Conservation (phyloP, 495 filamentous ascomycete genomes). For the Evernia prunastri region DNA sequence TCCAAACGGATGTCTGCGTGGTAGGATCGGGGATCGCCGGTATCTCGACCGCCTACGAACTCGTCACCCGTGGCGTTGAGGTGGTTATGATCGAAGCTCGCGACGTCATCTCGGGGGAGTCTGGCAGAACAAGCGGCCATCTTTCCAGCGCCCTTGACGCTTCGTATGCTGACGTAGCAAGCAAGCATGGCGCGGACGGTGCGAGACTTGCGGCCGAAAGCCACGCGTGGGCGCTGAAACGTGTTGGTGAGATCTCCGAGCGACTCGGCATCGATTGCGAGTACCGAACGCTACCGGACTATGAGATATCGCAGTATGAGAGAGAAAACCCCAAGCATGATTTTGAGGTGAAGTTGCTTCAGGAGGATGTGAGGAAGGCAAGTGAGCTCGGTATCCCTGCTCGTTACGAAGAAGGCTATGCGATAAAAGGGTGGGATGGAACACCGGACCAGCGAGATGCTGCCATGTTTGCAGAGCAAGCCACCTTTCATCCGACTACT, state of each 20-base stretch:
- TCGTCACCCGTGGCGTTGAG: slow-evolving; percentile 41
- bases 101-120: slow-evolving; percentile 47
- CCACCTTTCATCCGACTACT: slow-evolving; percentile 52
- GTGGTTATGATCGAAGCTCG: slow-evolving; percentile 52
- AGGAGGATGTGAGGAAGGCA: slow-evolving; percentile 39
- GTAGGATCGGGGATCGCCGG: slow-evolving; percentile 53
- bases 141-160: slow-evolving; percentile 49
- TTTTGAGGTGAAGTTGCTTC: slow-evolving; percentile 35
- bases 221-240: slow-evolving; percentile 48
- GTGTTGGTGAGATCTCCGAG: slow-evolving; percentile 42
- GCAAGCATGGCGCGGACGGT: slow-evolving; percentile 45
- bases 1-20: slow-evolving; percentile 43
- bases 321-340: slow-evolving; percentile 34
- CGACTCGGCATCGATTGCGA: slow-evolving; percentile 50
- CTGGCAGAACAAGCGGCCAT: slow-evolving; percentile 49
- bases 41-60: slow-evolving; percentile 48
- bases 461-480: slow-evolving; percentile 43
- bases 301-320: slow-evolving; percentile 38
- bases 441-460: slow-evolving; percentile 45
- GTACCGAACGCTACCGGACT: slow-evolving; percentile 44
- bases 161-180: slow-evolving; percentile 42
- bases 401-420: slow-evolving; percentile 33
- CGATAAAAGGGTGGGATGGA: slow-evolving; percentile 44
- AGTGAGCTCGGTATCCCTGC: slow-evolving; percentile 39
- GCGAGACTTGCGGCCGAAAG: slow-evolving; percentile 47